Conservation (phyloP, 306 rosid genomes). For the Medicago ruthenica region DNA sequence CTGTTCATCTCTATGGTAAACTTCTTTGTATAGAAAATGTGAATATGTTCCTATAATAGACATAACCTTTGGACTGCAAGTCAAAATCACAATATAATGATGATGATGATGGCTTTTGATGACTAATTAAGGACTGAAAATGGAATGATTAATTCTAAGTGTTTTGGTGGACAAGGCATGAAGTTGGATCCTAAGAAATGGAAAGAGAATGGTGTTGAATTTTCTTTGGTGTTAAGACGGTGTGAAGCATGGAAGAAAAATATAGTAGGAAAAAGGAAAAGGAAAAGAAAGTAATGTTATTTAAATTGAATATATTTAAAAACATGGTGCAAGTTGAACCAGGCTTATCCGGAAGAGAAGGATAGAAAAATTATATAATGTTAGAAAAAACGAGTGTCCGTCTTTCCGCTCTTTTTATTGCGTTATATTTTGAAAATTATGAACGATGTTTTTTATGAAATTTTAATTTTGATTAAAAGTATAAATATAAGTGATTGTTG, state of each 20-base stretch:
- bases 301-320: not conserved
- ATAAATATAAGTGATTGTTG: no score
- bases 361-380: no score
- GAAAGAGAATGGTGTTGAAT: slow-evolving; percentile 9
- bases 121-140: slow-evolving; percentile 7
- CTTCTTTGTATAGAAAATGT: slow-evolving; percentile 55
- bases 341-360: no score
- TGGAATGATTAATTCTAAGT: not conserved
- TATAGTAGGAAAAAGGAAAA: not conserved
- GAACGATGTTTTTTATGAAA: no score
- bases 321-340: no score
- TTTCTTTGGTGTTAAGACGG: not conserved
- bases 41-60: slow-evolving; percentile 66
- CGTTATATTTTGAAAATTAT: no score
- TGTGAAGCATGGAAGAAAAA: not conserved
- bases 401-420: no score
- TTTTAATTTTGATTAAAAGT: no score
- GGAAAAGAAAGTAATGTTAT: not conserved
- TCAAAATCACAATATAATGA: not conserved
- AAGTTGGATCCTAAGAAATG: not conserved
- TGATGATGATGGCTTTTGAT: not conserved
- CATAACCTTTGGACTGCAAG: slow-evolving; percentile 48
- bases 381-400: no score
- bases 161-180: slow-evolving; percentile 1
- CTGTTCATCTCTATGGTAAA: slow-evolving; percentile 55